Conservation (phyloP, 2,329 filamentous ascomycete genomes). For the Monilinia fructicola region DNA sequence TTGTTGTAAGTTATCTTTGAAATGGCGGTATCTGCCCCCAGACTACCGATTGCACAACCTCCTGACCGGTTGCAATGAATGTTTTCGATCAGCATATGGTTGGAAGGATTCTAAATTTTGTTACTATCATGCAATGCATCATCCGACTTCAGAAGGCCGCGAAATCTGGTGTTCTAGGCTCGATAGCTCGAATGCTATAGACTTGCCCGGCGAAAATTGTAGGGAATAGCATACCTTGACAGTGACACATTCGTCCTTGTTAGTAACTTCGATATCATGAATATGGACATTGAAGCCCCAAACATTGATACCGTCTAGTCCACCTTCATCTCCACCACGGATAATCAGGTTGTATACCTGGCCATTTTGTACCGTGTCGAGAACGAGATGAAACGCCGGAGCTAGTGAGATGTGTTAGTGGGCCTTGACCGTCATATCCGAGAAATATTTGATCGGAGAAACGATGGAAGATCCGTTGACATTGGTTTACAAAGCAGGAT, state of each 20-base stretch:
- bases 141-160: too few relatives aligned
- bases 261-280: conserved; percentile 60
- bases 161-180: background rate
- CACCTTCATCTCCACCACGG: conserved; percentile 51
- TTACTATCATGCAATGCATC: background rate
- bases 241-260: conserved; percentile 62
- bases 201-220: background rate
- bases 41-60: conserved; percentile 57
- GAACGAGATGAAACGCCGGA: conserved; percentile 23
- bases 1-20: conserved; percentile 56
- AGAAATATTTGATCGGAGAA: background rate
- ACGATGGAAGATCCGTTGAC: background rate
- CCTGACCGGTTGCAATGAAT: conserved; percentile 63
- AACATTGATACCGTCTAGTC: conserved; percentile 57
- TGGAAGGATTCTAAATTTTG: conserved; percentile 32
- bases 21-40: conserved; percentile 51
- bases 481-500: background rate
- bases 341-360: conserved; percentile 58
- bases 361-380: conserved; percentile 51
- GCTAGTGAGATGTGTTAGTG: background rate
- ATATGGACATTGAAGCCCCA: conserved; percentile 56
- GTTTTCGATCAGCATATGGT: conserved; percentile 55
- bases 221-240: conserved; percentile 45
- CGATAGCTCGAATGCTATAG: background rate
- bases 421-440: background rate